Evolutionary conservation across 106 monocot species (phyloP).

Genomic region (Dendrobium huoshanense): DNA sequence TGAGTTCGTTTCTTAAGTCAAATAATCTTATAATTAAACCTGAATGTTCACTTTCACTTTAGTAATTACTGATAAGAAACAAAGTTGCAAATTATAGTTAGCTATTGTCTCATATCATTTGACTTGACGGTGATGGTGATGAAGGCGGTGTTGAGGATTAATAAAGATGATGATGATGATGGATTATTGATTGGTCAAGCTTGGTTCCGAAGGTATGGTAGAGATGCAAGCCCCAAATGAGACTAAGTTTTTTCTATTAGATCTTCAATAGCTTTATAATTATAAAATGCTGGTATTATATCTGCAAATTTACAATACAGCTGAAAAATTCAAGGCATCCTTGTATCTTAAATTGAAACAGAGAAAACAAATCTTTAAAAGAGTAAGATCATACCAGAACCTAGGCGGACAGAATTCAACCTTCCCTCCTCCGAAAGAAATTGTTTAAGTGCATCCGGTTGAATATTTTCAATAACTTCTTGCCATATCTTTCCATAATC

Average conservation of each 20-base stretch:
- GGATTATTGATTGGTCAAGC: too few species aligned
- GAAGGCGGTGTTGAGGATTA: too few species aligned
- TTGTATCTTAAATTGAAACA: not conserved
- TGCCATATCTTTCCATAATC: slow-evolving; percentile 17
- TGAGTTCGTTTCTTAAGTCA: not conserved
- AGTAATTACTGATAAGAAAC: too few species aligned
- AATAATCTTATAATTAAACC: too few species aligned
- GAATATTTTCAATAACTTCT: slow-evolving; percentile 26
- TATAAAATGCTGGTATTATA: not conserved
- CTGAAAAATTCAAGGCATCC: not conserved
- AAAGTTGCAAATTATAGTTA: too few species aligned
- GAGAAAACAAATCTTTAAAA: not conserved
- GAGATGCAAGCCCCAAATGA: not conserved
- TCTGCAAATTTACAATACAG: not conserved
- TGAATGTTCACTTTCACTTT: too few species aligned
- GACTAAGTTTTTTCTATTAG: not conserved
- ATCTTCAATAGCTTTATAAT: not conserved
- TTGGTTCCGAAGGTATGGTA: not conserved
- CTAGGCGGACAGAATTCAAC: slow-evolving; percentile 14
- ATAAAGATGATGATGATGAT: too few species aligned
- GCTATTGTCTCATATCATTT: too few species aligned
- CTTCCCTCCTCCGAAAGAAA: slow-evolving; percentile 17
- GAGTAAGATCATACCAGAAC: slow-evolving; percentile 13
- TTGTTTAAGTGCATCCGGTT: slow-evolving; percentile 15
- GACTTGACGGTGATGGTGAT: too few species aligned